These are phyloP conservation scores for Quercus lobata DNA, from an alignment of 331 rosid species.

Conservation along the genomic window DNA sequence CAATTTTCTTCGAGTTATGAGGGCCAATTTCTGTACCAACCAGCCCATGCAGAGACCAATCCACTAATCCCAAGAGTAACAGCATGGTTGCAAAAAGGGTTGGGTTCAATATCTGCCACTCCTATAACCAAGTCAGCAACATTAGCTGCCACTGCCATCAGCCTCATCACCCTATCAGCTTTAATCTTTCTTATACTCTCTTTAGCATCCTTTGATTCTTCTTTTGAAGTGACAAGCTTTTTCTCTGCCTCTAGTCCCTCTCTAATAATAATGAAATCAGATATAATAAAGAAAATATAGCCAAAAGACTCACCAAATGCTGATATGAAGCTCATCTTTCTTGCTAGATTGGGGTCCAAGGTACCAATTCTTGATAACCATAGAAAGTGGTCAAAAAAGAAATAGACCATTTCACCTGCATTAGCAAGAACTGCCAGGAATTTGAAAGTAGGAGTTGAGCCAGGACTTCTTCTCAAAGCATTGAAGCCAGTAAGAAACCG, in stretches of 20 bases:
- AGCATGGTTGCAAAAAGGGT: conserved; percentile 81
- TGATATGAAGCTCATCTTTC: conserved; percentile 65
- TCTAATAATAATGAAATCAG: conserved; percentile 56
- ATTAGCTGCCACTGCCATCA: conserved; percentile 91
- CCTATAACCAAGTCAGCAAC: conserved; percentile 85
- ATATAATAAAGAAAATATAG: conserved; percentile 68
- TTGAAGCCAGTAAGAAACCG: conserved; percentile 87
- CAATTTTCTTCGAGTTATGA: conserved; percentile 19
- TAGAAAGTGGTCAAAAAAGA: conserved; percentile 90
- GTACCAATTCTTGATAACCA: conserved; percentile 90
- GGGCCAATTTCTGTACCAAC: conserved; percentile 99
- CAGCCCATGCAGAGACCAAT: conserved; percentile 99
- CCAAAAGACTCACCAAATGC: conserved; percentile 98
- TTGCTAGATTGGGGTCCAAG: conserved; percentile 51
- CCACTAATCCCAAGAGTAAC: conserved; percentile 91
- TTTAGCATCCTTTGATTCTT: conserved; percentile 21
- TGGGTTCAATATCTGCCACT: conserved; percentile 87
- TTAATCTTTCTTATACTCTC: conserved; percentile 42
- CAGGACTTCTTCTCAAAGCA: conserved; percentile 61
- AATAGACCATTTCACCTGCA: conserved; percentile 89
- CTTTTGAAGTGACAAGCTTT: conserved; percentile 21
- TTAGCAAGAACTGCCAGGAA: conserved; percentile 61
- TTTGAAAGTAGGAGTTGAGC: conserved; percentile 39
- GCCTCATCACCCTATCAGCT: conserved; percentile 72
- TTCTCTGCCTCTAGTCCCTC: conserved; percentile 64